These are phyloP conservation scores for Micractinium conductrix DNA, from an alignment of 139 green algal genomes.

Conservation along the genomic window DNA sequence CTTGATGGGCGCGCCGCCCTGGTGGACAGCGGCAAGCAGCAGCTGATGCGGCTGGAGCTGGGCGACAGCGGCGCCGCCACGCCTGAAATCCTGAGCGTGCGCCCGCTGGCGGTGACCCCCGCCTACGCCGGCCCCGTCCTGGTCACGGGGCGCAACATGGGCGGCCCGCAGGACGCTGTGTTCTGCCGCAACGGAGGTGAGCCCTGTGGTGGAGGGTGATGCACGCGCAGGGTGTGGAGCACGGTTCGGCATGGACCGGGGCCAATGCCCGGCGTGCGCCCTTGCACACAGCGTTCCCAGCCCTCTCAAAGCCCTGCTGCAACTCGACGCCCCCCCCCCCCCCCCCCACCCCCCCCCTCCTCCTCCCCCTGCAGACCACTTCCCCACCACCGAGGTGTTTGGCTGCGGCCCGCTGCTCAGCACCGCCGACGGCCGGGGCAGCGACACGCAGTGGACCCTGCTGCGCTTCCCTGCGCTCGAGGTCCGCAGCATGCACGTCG, in stretches of 20 bases:
- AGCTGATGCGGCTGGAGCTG: slow-evolving; percentile 2
- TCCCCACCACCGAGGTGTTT: slow-evolving; percentile 22
- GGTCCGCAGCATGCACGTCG: not conserved
- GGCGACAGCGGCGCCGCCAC: not conserved
- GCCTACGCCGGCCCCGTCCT: slow-evolving; percentile 19
- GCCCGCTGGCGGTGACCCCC: slow-evolving; percentile 35
- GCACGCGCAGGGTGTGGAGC: not conserved
- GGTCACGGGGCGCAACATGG: slow-evolving; percentile 13
- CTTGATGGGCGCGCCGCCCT: slow-evolving; percentile 8
- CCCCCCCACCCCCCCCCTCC: too few relatives aligned
- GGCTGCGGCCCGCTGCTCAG: slow-evolving; percentile 7
- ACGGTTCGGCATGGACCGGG: too few relatives aligned
- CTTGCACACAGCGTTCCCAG: too few relatives aligned
- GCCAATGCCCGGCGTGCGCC: too few relatives aligned
- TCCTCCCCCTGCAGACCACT: not conserved
- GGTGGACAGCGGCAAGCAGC: not conserved
- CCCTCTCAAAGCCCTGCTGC: too few relatives aligned
- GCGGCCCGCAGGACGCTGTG: not conserved
- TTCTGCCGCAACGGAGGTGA: slow-evolving; percentile 33
- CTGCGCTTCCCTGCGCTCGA: slow-evolving; percentile 15
- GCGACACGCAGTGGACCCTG: slow-evolving; percentile 13
- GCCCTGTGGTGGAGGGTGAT: not conserved
- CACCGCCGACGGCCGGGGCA: not conserved
- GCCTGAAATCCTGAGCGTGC: not conserved
- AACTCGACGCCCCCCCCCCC: too few relatives aligned